Base-by-base conservation (phyloP, 805 yeast genomes). In the Metschnikowia cerradonensis region DNA sequence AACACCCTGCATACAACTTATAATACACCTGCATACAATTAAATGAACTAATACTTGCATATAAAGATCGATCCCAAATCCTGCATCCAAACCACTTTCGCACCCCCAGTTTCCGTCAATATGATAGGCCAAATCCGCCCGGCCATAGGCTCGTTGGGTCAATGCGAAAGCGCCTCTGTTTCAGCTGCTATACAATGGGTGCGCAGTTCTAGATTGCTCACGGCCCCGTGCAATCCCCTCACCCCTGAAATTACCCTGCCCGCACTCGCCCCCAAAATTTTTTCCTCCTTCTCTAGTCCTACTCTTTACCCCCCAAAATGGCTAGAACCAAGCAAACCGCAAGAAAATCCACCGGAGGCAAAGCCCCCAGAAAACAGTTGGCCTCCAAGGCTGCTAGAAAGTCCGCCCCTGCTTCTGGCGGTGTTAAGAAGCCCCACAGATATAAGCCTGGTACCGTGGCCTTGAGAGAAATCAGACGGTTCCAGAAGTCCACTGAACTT, bases 381-480 rank as follows among this genome's bases (percentile, higher is more conserved):
- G 77, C 77, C 56, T 71, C 76, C 52, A 72, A 72, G 66, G 77
- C 77, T 56, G 77, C 77, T 57, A 70, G 77, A 70, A 72, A 72
- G 62, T 72, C 77, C 50, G 77, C 77, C 52, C 77, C 76, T 60
- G 68, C 70, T 49, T 62, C 74, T 44, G 77, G 77, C 50, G 77
- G 77, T 68, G 77, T 72, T 56, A 71, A 71, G 68, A 72, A 72
- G 65, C 77, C 77, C 47, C 77, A 72, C 75, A 71, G 77, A 71
- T 72, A 71, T 67, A 72, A 72, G 71, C 77, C 77, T 54, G 77
- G 77, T 70, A 72, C 77, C 60, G 77, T 72, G 54, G 77, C 77
- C 54, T 71, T 72, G 66, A 71, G 77, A 71, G 77, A 72, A 70
- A 72, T 72, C 58, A 71, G 77, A 71, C 67, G 76, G 66, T 72